A percentile compares a stretch with the other conserved stretches of the same genome.
Evolutionary conservation across 768 basidiomycete species (phyloP).

Genomic region (Nevesoporus exiguus): DNA sequence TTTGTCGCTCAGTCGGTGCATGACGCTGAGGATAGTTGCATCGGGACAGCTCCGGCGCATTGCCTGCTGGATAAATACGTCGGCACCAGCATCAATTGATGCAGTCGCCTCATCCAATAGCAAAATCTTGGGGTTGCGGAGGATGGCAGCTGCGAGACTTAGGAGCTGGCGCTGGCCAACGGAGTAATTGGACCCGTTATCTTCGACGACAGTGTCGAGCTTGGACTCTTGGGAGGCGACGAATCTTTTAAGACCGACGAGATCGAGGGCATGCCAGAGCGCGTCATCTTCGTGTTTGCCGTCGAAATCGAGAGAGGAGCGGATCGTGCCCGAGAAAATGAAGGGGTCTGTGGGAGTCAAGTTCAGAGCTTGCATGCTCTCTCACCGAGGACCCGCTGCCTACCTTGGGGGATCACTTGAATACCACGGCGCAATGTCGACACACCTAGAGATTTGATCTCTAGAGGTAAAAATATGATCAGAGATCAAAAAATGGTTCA

Average conservation of each 20-base stretch:
- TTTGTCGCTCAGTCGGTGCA: conserved; percentile 30
- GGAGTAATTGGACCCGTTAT: conserved; percentile 71
- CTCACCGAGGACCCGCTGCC: not conserved
- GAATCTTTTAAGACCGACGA: conserved; percentile 57
- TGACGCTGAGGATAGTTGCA: conserved; percentile 30
- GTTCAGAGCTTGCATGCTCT: not conserved
- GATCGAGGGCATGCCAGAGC: conserved; percentile 42
- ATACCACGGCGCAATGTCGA: conserved; percentile 28
- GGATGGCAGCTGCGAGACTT: conserved; percentile 43
- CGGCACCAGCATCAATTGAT: conserved; percentile 79
- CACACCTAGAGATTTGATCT: conserved; percentile 77
- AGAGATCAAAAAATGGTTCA: conserved; percentile 60
- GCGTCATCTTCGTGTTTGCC: conserved; percentile 20
- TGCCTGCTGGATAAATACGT: conserved; percentile 60
- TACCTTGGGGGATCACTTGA: conserved; percentile 31
- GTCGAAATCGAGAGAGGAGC: conserved; percentile 27
- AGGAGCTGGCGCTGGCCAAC: conserved; percentile 91
- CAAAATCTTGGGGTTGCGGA: conserved; percentile 31
- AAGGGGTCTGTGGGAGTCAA: conserved; percentile 23
- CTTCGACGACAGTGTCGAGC: conserved; percentile 70
- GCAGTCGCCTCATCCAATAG: conserved; percentile 41
- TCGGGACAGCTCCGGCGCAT: conserved; percentile 30
- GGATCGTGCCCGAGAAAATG: conserved; percentile 33
- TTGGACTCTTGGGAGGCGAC: conserved; percentile 74
- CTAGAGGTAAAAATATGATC: conserved; percentile 47